Conservation (phyloP, 2,329 filamentous ascomycete genomes). For the Graphilbum fragrans region DNA sequence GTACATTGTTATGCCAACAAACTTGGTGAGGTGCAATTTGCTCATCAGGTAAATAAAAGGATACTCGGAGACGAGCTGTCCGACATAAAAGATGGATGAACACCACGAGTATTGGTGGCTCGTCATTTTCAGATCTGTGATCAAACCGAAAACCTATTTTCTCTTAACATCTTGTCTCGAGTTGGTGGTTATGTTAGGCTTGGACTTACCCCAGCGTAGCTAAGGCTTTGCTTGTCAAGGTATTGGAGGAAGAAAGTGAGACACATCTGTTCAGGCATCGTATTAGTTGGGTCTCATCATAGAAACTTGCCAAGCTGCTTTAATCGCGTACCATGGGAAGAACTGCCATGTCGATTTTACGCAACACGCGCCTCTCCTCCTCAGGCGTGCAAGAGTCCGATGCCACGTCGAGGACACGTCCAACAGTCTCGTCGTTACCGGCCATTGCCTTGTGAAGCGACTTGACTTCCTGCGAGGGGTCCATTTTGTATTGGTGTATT, state of each 20-base stretch:
- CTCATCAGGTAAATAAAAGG: conserved; percentile 40
- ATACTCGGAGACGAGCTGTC: conserved; percentile 32
- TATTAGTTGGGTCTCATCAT: no score
- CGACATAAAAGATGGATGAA: conserved; percentile 31
- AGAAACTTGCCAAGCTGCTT: conserved; percentile 9
- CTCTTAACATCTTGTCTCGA: no score
- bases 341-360: conserved; percentile 20
- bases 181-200: neutral
- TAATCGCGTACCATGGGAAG: conserved; percentile 15
- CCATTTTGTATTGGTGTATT: no score
- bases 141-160: conserved; percentile 25
- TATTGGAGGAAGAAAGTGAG: conserved; percentile 30
- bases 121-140: conserved; percentile 30
- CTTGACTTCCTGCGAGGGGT: no score
- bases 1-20: conserved; percentile 34
- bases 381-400: conserved; percentile 15
- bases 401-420: conserved; percentile 9
- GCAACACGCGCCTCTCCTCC: conserved; percentile 17
- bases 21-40: conserved; percentile 33
- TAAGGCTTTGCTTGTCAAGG: conserved; percentile 35
- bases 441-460: no score
- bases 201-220: conserved; percentile 28
- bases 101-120: conserved; percentile 36
- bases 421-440: conserved; percentile 5
- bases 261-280: conserved; percentile 26